Conservation (phyloP, 345 rosid genomes). For the Linum usitatissimum region DNA sequence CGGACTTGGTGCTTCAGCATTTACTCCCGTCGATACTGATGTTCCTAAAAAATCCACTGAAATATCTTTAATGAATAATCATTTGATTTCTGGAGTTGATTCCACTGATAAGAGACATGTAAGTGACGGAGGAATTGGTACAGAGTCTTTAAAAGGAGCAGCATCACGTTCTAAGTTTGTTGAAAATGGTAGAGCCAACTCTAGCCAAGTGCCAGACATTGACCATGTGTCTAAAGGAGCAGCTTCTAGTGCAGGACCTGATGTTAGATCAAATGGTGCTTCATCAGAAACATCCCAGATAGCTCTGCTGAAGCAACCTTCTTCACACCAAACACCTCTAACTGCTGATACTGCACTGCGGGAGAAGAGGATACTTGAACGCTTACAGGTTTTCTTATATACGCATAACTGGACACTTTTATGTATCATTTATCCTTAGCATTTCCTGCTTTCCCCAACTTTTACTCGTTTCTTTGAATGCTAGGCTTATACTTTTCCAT, state of each 20-base stretch:
- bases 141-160: conserved; percentile 13
- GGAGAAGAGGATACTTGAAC: conserved; percentile 73
- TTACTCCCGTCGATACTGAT: conserved; percentile 24
- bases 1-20: conserved; percentile 18
- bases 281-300: conserved; percentile 26
- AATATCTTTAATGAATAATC: conserved; percentile 22
- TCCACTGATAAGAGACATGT: conserved; percentile 28
- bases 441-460: conserved; percentile 4
- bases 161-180: conserved; percentile 17
- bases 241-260: conserved; percentile 25
- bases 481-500: conserved; percentile 2
- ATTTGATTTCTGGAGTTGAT: conserved; percentile 29
- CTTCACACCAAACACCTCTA: conserved; percentile 27
- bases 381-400: conserved; percentile 40
- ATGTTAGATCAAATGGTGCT: conserved; percentile 23
- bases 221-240: conserved; percentile 23
- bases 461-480: neutral
- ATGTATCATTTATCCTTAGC: neutral
- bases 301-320: conserved; percentile 20
- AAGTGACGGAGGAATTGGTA: conserved; percentile 24
- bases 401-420: conserved; percentile 9
- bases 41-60: conserved; percentile 25
- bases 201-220: conserved; percentile 29
- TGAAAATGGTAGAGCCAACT: conserved; percentile 19
- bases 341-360: conserved; percentile 65